phyloP scores from a whole-genome alignment of 805 yeast species.

The Zygosaccharomyces bisporus region DNA sequence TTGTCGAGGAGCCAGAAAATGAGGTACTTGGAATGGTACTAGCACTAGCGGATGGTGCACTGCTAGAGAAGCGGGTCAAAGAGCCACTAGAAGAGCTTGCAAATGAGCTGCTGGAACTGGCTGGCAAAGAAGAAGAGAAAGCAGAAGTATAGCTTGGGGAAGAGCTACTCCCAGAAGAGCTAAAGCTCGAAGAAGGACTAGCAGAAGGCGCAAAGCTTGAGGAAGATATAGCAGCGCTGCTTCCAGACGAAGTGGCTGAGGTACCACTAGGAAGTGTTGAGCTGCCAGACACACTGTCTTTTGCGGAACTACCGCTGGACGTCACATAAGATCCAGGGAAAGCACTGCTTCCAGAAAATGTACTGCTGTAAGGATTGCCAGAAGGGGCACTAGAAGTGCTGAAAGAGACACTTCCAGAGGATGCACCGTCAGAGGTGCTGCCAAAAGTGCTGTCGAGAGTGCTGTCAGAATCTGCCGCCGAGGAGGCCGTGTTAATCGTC shows the following conservation, averaged over 20 bases:
- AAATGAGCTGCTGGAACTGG: background rate
- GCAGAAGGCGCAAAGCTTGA: background rate
- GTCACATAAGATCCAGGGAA: too few species aligned
- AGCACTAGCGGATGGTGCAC: constrained; percentile 7
- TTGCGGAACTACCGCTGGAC: too few species aligned
- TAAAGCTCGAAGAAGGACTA: constrained; percentile 6
- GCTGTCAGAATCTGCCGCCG: background rate
- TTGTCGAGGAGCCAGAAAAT: constrained; percentile 10
- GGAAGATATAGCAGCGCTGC: constrained; percentile 2
- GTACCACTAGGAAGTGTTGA: background rate
- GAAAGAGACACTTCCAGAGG: background rate
- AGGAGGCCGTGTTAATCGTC: constrained; percentile 4
- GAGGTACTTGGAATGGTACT: constrained; percentile 9
- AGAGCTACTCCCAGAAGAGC: background rate
- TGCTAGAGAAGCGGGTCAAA: background rate
- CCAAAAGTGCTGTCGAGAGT: constrained; percentile 4
- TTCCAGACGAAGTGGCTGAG: background rate
- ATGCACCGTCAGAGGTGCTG: background rate
- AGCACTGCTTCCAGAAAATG: constrained; percentile 2
- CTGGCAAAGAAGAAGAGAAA: background rate
- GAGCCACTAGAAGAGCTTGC: constrained; percentile 2
- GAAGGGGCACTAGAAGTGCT: background rate
- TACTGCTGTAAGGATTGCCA: background rate
- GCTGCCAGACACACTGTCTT: too few species aligned
- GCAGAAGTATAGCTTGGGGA: background rate